Evolutionary conservation across 441 rosid species (phyloP), one percentile per base, ranked within the genome.

Genomic region (Omphalea diandra): DNA sequence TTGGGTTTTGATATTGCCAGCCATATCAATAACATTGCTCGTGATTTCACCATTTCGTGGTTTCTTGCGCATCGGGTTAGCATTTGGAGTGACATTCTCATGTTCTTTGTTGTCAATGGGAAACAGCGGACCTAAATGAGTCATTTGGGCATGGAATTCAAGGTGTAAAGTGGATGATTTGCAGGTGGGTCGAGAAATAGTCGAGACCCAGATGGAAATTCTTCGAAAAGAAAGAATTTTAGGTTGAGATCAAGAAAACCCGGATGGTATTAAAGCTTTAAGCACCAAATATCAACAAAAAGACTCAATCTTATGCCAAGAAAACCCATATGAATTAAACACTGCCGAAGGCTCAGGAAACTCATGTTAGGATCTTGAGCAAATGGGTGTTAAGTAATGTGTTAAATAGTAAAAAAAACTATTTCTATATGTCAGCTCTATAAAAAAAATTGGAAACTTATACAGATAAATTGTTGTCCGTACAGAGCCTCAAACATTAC

Each of bases 91-190:
- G 4, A 61, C 32, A 35, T 43, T 43, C 36, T 46, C 54, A 49
- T 10, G 31, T 62, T 60, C 56, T 74, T 60, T 63, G 6, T 55
- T 65, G 35, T 63, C 64, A 70, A 22, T 47, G 36, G 59, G n/a
- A 17, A 52, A 24, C 7, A 32, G 66, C 18, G 31, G 44, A 14
- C 67, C 52, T 9, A n/a, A 62, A 5, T 36, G 53, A 38, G 26
- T 20, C 73, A 70, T 70, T 50, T 50, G 32, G 27, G 4, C 17
- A 60, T 36, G 11, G 17, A 41, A 40, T 31, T 27, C 27, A n/a
- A n/a, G 6, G 2, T 3, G 2, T 31, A 15, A 24, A 29, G 26
- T 6, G 17, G 12, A 62, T 3, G 24, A 14, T 50, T 66, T 33
- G 11, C 58, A 35, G n/a, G n/a, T n/a, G n/a, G n/a, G 24, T 47